Conservation (phyloP, 352 stramenopile species). For the Aphanomyces euteiches region DNA sequence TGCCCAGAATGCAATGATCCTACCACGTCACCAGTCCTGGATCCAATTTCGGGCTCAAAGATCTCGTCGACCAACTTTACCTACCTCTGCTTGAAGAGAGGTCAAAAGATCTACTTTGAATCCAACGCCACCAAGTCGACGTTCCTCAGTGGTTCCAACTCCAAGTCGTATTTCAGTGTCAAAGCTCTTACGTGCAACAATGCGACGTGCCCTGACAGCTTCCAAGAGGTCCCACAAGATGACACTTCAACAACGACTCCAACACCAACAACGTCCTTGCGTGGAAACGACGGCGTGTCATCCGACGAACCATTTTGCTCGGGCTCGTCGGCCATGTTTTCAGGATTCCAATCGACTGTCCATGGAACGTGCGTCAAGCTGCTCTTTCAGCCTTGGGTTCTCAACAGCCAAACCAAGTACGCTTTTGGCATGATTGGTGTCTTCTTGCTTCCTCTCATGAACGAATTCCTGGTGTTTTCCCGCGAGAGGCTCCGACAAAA, state of each 20-base stretch:
- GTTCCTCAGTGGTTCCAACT: constrained; percentile 61
- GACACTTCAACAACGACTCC: constrained; percentile 10
- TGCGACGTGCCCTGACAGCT: constrained; percentile 46
- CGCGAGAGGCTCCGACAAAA: constrained; percentile 50
- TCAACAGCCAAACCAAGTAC: constrained; percentile 71
- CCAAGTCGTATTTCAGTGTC: constrained; percentile 38
- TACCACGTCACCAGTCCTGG: constrained; percentile 40
- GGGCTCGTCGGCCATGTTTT: constrained; percentile 72
- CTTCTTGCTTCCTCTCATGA: constrained; percentile 59
- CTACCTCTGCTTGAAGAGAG: constrained; percentile 66
- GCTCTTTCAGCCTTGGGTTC: constrained; percentile 76
- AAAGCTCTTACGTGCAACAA: constrained; percentile 51
- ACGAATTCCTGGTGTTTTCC: constrained; percentile 61
- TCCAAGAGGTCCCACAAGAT: constrained; percentile 18
- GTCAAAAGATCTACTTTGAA: constrained; percentile 85
- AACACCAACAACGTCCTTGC: not conserved
- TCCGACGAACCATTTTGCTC: constrained; percentile 27
- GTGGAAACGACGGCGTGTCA: constrained; percentile 31
- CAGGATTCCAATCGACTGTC: constrained; percentile 74
- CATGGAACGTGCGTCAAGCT: constrained; percentile 70
- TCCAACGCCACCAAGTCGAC: constrained; percentile 58
- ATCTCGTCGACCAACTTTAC: constrained; percentile 61
- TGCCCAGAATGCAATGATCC: constrained; percentile 46
- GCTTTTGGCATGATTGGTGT: constrained; percentile 66
- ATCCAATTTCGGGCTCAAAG: constrained; percentile 56